phyloP scores from a whole-genome alignment of 176 grass and related monocot genomes.

The Oryza australiensis region DNA sequence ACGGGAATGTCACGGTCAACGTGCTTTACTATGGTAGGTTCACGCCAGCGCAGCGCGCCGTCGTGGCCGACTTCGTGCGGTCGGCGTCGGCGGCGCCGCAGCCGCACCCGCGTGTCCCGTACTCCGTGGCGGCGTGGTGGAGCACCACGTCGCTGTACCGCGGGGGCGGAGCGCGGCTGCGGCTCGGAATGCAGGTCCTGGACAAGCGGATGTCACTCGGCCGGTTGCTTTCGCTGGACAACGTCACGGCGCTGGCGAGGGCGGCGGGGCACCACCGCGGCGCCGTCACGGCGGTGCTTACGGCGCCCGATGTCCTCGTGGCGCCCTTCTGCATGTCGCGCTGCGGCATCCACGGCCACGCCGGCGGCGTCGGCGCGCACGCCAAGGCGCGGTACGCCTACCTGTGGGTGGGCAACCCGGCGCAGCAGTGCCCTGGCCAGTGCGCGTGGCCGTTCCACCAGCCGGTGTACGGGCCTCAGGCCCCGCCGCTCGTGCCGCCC shows the following conservation, averaged over 20 bases:
- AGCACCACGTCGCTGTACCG: constrained; percentile 52
- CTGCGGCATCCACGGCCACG: constrained; percentile 64
- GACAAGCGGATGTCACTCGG: constrained; percentile 59
- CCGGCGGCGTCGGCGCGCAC: constrained; percentile 32
- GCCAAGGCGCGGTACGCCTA: constrained; percentile 49
- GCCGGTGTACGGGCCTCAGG: constrained; percentile 61
- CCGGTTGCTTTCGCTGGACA: constrained; percentile 46
- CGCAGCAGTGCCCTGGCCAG: constrained; percentile 63
- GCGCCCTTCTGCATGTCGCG: constrained; percentile 63
- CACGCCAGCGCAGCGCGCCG: constrained; percentile 52
- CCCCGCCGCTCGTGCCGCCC: constrained; percentile 57
- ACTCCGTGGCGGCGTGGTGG: constrained; percentile 95
- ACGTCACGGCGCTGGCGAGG: constrained; percentile 53
- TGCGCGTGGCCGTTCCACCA: constrained; percentile 93
- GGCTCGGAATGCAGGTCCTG: constrained; percentile 49
- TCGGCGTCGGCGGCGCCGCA: constrained; percentile 30
- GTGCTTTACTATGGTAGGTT: constrained; percentile 83
- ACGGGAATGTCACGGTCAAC: constrained; percentile 68
- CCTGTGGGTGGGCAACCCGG: constrained; percentile 81
- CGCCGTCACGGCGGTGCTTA: constrained; percentile 66
- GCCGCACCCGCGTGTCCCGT: background rate
- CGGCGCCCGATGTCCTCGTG: constrained; percentile 62
- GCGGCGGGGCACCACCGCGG: constrained; percentile 50
- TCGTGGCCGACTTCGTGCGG: constrained; percentile 65
- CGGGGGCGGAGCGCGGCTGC: constrained; percentile 39